Evolutionary conservation across 768 basidiomycete genomes (phyloP).

Genomic region (Rhizopogon vulgaris): DNA sequence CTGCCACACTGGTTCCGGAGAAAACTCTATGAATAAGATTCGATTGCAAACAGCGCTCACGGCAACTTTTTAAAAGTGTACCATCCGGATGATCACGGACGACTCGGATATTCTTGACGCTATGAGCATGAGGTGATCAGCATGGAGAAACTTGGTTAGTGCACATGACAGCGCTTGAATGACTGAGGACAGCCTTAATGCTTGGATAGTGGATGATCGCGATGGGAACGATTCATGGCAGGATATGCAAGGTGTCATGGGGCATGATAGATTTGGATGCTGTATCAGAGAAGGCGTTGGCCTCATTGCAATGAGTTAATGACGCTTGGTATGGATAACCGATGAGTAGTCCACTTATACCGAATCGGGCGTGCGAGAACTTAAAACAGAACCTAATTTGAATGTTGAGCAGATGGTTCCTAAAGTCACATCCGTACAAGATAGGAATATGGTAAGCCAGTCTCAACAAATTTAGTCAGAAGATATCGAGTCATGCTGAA

Average conservation of each 20-base stretch:
- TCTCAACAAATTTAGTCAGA: no score
- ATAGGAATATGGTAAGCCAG: background rate
- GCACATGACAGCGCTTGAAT: background rate
- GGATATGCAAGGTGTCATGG: background rate
- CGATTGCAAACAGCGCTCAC: background rate
- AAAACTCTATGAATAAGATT: constrained; percentile 1
- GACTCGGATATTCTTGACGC: no score
- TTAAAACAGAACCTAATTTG: background rate
- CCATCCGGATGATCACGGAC: background rate
- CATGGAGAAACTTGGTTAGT: background rate
- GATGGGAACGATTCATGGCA: background rate
- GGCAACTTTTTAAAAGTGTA: background rate
- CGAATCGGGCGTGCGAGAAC: background rate
- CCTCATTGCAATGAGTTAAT: background rate
- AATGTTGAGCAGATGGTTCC: background rate
- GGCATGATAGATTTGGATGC: background rate
- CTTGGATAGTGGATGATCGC: background rate
- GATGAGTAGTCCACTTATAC: background rate
- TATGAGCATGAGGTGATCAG: background rate
- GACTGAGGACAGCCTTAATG: no score
- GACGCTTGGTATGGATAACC: background rate
- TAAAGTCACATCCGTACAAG: background rate
- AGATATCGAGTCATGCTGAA: background rate
- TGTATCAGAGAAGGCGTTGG: background rate
- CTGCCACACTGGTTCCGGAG: background rate